Base-by-base conservation (phyloP, 495 filamentous ascomycete species). In the Podospora comata region DNA sequence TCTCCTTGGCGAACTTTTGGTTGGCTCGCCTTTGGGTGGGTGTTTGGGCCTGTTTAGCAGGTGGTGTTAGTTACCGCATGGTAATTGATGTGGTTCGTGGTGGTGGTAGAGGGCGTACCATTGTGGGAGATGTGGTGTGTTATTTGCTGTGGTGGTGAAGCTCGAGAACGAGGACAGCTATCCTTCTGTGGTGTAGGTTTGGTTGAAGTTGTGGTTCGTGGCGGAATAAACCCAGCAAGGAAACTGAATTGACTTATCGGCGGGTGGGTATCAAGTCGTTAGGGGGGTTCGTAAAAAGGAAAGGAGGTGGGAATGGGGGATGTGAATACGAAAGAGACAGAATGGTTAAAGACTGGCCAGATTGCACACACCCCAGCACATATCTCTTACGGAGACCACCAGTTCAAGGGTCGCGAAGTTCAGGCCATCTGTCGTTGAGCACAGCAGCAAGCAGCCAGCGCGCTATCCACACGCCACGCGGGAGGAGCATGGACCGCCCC, bases 21-120 rank as follows among this genome's bases (percentile, higher is more conserved):
- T 98, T 98, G 53, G 91, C 91, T 74, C 87, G 88, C 71, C 94
- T 90, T 83, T 98, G 96, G 78, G 93, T 87, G 32, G 92, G 94
- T 69, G 95, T 99, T 90, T 99, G 95, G 30, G 91, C 90, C 94
- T 99, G 66, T 19, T 53, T 1, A 1, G 18, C 2, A 16, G 20
- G 20, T 4, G 2, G 19, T 39, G 1, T 32, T 32, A 32, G 30
- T 48, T 48, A 53, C 9, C 7, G 20, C 20, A 23, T 23, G 20
- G 1, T 23, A 23, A 23, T 27, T 44, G 28, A 27, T 15, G n/a
- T n/a, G 3, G 9, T 20, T 48, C 0, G 3, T 32, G 5, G 30
- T 7, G 30, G 7, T 7, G 30, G 30, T 32, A 32, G 4, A 6
- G 4, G 11, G 30, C 71, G 65, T 74, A 76, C 74, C 74, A 76